Percentiles rank a stretch among this genome's conserved stretches.
Evolutionary conservation across 2,329 filamentous ascomycete species (phyloP).

Genomic region (Pseudocercospora pini-densiflorae): DNA sequence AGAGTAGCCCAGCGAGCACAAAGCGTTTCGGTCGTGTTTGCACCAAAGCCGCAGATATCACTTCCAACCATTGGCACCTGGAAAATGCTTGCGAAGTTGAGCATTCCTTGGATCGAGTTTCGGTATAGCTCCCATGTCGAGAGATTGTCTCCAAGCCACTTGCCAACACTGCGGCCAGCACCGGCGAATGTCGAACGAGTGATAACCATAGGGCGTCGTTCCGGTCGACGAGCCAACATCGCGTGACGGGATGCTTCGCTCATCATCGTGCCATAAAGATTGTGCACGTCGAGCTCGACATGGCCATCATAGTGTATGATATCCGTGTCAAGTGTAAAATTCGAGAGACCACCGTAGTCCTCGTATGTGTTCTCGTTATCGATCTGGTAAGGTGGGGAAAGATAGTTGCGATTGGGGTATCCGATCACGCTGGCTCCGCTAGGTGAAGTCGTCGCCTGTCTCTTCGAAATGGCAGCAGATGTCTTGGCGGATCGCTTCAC

Average conservation of each 20-base stretch:
- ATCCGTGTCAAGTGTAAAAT: constrained; percentile 65
- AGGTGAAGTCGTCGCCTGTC: constrained; percentile 21
- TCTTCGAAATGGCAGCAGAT: constrained; percentile 12
- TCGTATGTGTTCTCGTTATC: constrained; percentile 53
- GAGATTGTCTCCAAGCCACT: constrained; percentile 62
- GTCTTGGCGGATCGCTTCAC: constrained; percentile 18
- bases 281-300: constrained; percentile 75
- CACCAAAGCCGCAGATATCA: constrained; percentile 78
- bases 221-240: constrained; percentile 69
- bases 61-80: constrained; percentile 54
- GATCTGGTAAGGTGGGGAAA: constrained; percentile 68
- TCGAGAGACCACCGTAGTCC: constrained; percentile 49
- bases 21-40: constrained; percentile 67
- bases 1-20: constrained; percentile 74
- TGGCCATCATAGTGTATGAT: constrained; percentile 70
- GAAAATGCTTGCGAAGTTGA: constrained; percentile 52
- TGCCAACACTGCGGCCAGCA: constrained; percentile 61
- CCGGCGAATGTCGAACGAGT: constrained; percentile 63
- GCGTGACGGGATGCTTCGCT: constrained; percentile 65
- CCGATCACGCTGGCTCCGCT: constrained; percentile 22
- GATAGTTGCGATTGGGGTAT: constrained; percentile 52
- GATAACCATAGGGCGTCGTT: constrained; percentile 70
- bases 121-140: constrained; percentile 51
- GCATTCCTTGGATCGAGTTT: constrained; percentile 46
- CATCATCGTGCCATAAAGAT: constrained; percentile 79